Percentiles rank a stretch among this genome's conserved stretches.
Conservation (phyloP, 768 basidiomycete genomes). For the Astraeus odoratus region DNA sequence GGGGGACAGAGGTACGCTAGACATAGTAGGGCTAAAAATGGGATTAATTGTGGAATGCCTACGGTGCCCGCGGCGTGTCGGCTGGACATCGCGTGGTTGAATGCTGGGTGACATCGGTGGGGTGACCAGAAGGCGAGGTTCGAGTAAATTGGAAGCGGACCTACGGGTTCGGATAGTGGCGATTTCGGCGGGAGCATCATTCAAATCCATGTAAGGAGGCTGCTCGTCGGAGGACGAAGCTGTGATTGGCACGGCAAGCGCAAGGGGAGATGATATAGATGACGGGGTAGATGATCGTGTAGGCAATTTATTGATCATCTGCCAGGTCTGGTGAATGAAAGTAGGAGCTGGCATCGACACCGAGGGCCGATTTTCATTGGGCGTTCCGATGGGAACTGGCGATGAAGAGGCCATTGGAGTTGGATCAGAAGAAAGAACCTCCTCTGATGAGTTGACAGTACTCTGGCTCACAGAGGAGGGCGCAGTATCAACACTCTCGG, state of each 20-base stretch:
- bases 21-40: slow-evolving; percentile 48
- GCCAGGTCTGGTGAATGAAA: slow-evolving; percentile 41
- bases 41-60: slow-evolving; percentile 69
- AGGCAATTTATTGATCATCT: slow-evolving; percentile 39
- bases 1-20: slow-evolving; percentile 68
- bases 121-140: slow-evolving; percentile 61
- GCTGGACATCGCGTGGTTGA: slow-evolving; percentile 45
- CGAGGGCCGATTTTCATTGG: slow-evolving; percentile 18
- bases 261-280: slow-evolving; percentile 81
- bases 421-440: slow-evolving; percentile 45
- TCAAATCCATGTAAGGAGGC: slow-evolving; percentile 61
- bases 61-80: slow-evolving; percentile 51
- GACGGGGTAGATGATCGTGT: slow-evolving; percentile 86
- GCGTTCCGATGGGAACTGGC: slow-evolving; percentile 21
- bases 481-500: slow-evolving; percentile 7
- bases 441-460: slow-evolving; percentile 16
- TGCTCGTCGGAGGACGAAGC: slow-evolving; percentile 58
- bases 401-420: slow-evolving; percentile 61
- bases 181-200: slow-evolving; percentile 36
- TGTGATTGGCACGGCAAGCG: slow-evolving; percentile 77
- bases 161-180: slow-evolving; percentile 55
- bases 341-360: slow-evolving; percentile 32
- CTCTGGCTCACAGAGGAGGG: slow-evolving; percentile 12
- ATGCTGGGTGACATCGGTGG: slow-evolving; percentile 63
- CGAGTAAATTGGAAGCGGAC: slow-evolving; percentile 57